Evolutionary conservation across 495 filamentous ascomycete genomes (phyloP).

Genomic region (Cercophora samala): DNA sequence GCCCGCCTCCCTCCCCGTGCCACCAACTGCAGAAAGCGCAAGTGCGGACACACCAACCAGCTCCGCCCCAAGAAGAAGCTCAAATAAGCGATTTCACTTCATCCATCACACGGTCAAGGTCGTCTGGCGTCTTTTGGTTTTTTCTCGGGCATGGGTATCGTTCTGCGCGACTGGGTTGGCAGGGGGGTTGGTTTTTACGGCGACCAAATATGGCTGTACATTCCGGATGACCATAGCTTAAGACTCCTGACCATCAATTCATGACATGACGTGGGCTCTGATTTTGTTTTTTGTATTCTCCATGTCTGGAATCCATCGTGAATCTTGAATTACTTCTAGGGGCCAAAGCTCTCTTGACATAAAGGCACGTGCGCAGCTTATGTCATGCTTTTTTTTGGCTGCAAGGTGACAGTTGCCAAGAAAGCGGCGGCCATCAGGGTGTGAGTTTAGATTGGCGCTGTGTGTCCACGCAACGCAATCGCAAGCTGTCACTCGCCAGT

Average conservation of each 20-base stretch:
- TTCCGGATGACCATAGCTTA: slow-evolving; percentile 34
- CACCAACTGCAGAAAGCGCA: slow-evolving; percentile 99
- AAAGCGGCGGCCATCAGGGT: slow-evolving; percentile 8
- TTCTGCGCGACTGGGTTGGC: slow-evolving; percentile 30
- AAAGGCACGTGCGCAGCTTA: not conserved
- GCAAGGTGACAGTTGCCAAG: not conserved
- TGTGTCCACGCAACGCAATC: slow-evolving; percentile 19
- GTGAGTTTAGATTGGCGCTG: slow-evolving; percentile 5
- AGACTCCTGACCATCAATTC: slow-evolving; percentile 30
- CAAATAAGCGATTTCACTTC: slow-evolving; percentile 62
- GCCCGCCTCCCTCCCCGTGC: slow-evolving; percentile 96
- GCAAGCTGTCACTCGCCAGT: slow-evolving; percentile 23
- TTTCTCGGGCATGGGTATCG: slow-evolving; percentile 29
- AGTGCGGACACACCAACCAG: slow-evolving; percentile 99
- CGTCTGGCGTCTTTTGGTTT: slow-evolving; percentile 42
- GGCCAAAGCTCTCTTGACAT: not conserved
- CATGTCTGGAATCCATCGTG: not conserved
- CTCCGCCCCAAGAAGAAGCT: slow-evolving; percentile 99
- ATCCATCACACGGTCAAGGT: slow-evolving; percentile 30
- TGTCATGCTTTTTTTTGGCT: not conserved
- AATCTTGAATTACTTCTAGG: not conserved
- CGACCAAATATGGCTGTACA: slow-evolving; percentile 27
- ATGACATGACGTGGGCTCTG: slow-evolving; percentile 7
- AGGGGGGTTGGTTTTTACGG: slow-evolving; percentile 20
- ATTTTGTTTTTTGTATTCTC: not conserved